Conservation (phyloP, 2,329 filamentous ascomycete genomes). For the Fusarium sp. region DNA sequence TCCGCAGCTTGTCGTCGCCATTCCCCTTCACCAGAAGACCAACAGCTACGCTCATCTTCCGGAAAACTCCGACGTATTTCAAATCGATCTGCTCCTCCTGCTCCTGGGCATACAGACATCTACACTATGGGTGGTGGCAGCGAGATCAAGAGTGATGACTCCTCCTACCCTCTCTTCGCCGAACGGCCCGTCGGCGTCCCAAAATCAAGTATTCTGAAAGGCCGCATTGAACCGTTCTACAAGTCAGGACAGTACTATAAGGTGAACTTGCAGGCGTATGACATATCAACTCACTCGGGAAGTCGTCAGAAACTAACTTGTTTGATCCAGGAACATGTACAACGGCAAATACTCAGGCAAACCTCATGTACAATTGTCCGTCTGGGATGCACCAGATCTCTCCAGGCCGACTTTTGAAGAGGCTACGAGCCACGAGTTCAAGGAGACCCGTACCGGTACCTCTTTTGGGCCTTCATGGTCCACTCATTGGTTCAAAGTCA, state of each 20-base stretch:
- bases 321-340: conserved; percentile 53
- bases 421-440: conserved; percentile 80
- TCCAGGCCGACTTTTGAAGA: conserved; percentile 88
- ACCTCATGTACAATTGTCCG: conserved; percentile 84
- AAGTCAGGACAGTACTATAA: conserved; percentile 81
- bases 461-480: conserved; percentile 95
- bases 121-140: conserved; percentile 65
- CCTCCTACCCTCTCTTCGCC: conserved; percentile 66
- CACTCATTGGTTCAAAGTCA: conserved; percentile 95
- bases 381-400: conserved; percentile 85
- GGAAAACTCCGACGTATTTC: conserved; percentile 50
- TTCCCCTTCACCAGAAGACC: conserved; percentile 37
- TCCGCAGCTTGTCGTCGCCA: conserved; percentile 45
- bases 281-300: background rate
- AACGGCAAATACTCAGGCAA: conserved; percentile 68
- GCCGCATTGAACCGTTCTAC: conserved; percentile 86
- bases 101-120: conserved; percentile 49
- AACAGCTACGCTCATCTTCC: conserved; percentile 30
- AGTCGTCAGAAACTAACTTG: conserved; percentile 20
- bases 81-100: conserved; percentile 55
- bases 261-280: conserved; percentile 79
- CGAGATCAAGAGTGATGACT: conserved; percentile 56
- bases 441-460: conserved; percentile 78
- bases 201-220: conserved; percentile 87
- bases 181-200: conserved; percentile 76